phyloP scores from a whole-genome alignment of 495 filamentous ascomycete genomes.

The Lepidopterella palustris region DNA sequence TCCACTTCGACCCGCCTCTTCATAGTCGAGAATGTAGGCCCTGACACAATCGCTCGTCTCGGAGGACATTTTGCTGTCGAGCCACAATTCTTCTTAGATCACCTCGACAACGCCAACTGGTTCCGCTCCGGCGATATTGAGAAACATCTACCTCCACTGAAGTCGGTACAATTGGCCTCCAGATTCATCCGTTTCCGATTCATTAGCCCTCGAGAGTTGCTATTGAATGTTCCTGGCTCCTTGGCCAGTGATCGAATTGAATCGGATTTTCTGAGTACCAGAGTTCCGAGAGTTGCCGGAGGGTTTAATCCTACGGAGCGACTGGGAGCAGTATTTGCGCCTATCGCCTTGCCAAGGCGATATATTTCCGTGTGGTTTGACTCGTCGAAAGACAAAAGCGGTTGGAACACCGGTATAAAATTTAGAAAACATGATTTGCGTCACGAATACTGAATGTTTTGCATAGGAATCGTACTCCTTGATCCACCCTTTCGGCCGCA shows the following conservation, averaged over 20 bases:
- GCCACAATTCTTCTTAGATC: conserved; percentile 6
- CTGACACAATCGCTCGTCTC: neutral
- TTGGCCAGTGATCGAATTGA: neutral
- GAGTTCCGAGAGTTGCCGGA: neutral
- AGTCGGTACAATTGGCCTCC: neutral
- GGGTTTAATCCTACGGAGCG: neutral
- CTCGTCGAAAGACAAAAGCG: neutral
- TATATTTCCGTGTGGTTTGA: conserved; percentile 6
- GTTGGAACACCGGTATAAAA: neutral
- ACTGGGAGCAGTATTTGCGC: neutral
- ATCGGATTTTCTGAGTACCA: neutral
- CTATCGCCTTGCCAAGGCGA: conserved; percentile 3
- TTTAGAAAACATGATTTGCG: neutral
- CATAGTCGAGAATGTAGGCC: conserved; percentile 3
- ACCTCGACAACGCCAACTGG: conserved; percentile 1
- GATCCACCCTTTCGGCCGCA: conserved; percentile 18
- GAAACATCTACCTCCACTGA: conserved; percentile 1
- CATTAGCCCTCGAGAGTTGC: conserved; percentile 6
- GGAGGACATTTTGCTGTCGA: conserved; percentile 2
- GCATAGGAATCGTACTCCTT: conserved; percentile 21
- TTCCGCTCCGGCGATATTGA: neutral
- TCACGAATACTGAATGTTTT: neutral
- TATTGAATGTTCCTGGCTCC: neutral
- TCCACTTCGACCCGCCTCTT: neutral
- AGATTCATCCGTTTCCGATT: conserved; percentile 3